A percentile compares a stretch with the other conserved stretches of the same genome.
Evolutionary conservation across 306 rosid genomes (phyloP).

Genomic region (Betula pendula): DNA sequence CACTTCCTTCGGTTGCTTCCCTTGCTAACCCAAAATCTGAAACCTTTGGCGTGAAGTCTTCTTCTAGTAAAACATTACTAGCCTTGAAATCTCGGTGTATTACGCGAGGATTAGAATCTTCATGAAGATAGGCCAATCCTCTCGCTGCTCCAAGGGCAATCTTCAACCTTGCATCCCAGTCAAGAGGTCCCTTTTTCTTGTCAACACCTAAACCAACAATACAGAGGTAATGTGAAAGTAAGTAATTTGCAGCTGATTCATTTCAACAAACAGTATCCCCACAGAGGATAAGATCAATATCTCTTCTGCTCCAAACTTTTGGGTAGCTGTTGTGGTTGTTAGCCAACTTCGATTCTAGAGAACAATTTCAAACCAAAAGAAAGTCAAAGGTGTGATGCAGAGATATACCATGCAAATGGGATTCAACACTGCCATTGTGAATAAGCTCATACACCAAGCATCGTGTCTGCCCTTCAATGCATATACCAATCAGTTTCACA

Average conservation of each 20-base stretch:
- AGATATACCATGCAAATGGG: constrained; percentile 89
- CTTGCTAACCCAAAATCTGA: constrained; percentile 98
- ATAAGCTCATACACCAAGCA: constrained; percentile 92
- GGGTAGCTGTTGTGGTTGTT: not conserved
- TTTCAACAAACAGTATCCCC: not conserved
- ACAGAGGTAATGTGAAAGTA: constrained; percentile 16
- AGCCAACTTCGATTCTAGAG: not conserved
- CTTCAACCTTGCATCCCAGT: constrained; percentile 92
- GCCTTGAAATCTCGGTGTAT: constrained; percentile 97
- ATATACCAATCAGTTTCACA: constrained; percentile 90
- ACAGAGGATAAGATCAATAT: not conserved
- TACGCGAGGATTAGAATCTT: constrained; percentile 94
- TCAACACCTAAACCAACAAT: constrained; percentile 62
- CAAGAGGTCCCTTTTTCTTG: constrained; percentile 67
- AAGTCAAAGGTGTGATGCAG: constrained; percentile 22
- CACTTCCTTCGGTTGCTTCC: constrained; percentile 95
- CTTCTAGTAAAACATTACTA: constrained; percentile 86
- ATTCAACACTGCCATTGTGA: constrained; percentile 92
- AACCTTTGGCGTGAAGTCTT: constrained; percentile 91
- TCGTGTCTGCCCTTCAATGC: constrained; percentile 76
- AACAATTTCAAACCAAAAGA: constrained; percentile 9
- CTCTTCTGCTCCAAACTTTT: not conserved
- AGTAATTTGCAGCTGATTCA: constrained; percentile 8
- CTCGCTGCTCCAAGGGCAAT: constrained; percentile 97
- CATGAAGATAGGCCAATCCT: constrained; percentile 97